These are phyloP conservation scores for Lecanicillium sp. DNA, from an alignment of 2,329 filamentous ascomycete species.

Conservation along the genomic window DNA sequence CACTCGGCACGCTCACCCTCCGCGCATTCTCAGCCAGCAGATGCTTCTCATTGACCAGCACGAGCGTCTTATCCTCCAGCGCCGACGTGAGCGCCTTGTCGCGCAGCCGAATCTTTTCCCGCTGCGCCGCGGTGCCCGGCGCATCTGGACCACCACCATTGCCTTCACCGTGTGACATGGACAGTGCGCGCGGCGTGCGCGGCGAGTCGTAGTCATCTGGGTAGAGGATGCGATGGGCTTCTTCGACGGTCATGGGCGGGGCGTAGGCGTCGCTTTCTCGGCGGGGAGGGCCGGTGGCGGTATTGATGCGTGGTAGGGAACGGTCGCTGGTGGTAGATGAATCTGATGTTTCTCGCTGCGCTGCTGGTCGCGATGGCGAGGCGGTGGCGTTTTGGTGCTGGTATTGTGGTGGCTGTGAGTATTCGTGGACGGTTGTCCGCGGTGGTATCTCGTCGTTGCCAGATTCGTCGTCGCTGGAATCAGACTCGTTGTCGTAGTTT, in stretches of 20 bases:
- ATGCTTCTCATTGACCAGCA: constrained; percentile 25
- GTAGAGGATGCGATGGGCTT: constrained; percentile 32
- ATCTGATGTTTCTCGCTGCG: neutral
- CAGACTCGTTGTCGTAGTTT: constrained; percentile 17
- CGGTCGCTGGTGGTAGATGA: neutral
- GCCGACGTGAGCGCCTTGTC: constrained; percentile 23
- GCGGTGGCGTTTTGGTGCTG: too few species aligned
- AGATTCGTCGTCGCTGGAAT: constrained; percentile 17
- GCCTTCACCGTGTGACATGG: too few species aligned
- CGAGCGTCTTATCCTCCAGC: constrained; percentile 31
- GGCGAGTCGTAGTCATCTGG: constrained; percentile 20
- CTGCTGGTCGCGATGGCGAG: neutral
- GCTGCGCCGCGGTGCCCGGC: constrained; percentile 15
- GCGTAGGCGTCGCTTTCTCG: constrained; percentile 17
- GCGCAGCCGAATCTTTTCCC: constrained; percentile 32
- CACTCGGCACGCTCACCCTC: too few species aligned
- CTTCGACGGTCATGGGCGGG: constrained; percentile 29
- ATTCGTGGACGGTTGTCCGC: neutral
- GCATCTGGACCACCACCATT: neutral
- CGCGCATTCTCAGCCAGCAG: constrained; percentile 19
- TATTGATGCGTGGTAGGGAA: too few species aligned
- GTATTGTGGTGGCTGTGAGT: neutral
- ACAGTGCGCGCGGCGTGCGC: constrained; percentile 7
- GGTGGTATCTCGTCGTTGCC: constrained; percentile 13
- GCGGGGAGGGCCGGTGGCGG: too few species aligned